These are phyloP conservation scores for Penicillium sp. DNA, from an alignment of 2,329 filamentous ascomycete species.

Conservation along the genomic window DNA sequence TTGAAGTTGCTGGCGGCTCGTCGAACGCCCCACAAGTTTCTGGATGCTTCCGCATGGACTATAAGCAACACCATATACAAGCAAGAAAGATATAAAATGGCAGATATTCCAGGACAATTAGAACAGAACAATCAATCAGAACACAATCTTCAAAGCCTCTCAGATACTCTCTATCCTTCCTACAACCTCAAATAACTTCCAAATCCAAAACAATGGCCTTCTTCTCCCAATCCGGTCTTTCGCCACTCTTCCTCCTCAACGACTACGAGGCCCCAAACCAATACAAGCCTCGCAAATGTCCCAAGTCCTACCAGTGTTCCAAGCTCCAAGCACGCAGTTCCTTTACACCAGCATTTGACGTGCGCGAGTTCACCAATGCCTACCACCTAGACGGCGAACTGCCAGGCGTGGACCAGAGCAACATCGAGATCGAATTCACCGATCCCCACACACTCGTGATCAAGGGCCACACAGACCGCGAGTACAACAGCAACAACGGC, in stretches of 20 bases:
- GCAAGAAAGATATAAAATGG: slow-evolving; percentile 1
- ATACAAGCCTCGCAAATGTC: slow-evolving; percentile 14
- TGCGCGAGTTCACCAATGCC: slow-evolving; percentile 33
- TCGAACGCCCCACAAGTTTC: slow-evolving; percentile 14
- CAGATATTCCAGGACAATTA: neutral
- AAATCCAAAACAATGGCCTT: slow-evolving; percentile 31
- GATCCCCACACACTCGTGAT: slow-evolving; percentile 40
- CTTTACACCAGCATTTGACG: slow-evolving; percentile 39
- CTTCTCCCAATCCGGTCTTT: slow-evolving; percentile 33
- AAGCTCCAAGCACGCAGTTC: slow-evolving; percentile 14
- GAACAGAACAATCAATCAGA: neutral
- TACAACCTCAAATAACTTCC: slow-evolving; percentile 6
- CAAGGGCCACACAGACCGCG: slow-evolving; percentile 34
- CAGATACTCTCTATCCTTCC: slow-evolving; percentile 2
- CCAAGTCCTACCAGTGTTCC: slow-evolving; percentile 5
- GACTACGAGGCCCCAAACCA: slow-evolving; percentile 32
- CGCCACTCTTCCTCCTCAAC: slow-evolving; percentile 39
- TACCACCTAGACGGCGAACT: slow-evolving; percentile 42
- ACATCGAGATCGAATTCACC: slow-evolving; percentile 41
- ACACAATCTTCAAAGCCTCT: slow-evolving; percentile 1
- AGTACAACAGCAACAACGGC: slow-evolving; percentile 18
- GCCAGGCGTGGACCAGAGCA: slow-evolving; percentile 37
- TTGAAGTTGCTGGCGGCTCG: slow-evolving; percentile 11
- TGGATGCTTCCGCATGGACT: slow-evolving; percentile 13
- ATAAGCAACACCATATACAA: neutral